Conservation (phyloP, 805 yeast species). For the Starmerella khaoyaiensis region DNA sequence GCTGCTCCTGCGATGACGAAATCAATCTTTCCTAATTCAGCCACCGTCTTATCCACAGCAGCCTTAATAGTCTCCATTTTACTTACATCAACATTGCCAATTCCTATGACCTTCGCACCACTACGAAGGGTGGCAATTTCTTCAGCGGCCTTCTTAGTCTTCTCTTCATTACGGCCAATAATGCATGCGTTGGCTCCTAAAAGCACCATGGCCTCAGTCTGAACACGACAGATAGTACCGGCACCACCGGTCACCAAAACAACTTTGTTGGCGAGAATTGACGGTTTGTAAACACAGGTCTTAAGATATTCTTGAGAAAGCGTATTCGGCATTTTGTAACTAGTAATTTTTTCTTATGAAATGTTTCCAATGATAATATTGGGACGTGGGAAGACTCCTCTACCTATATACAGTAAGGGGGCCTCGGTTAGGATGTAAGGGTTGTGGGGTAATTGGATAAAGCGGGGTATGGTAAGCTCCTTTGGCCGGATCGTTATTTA, state of each 20-base stretch:
- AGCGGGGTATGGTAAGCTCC: too few relatives aligned
- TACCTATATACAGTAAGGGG: too few relatives aligned
- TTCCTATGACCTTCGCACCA: slow-evolving; percentile 56
- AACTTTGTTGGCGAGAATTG: slow-evolving; percentile 68
- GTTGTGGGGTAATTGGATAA: too few relatives aligned
- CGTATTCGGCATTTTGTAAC: slow-evolving; percentile 27
- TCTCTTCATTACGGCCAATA: slow-evolving; percentile 59
- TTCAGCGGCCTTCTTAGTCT: slow-evolving; percentile 52
- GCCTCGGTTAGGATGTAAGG: too few relatives aligned
- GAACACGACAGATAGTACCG: slow-evolving; percentile 88
- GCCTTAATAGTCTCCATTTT: slow-evolving; percentile 41
- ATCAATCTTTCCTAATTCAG: slow-evolving; percentile 64
- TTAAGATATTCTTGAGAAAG: slow-evolving; percentile 20
- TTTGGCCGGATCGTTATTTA: too few relatives aligned
- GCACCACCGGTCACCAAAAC: slow-evolving; percentile 93
- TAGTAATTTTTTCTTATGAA: too few relatives aligned
- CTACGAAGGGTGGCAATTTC: slow-evolving; percentile 47
- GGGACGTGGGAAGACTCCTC: too few relatives aligned
- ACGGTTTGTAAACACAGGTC: slow-evolving; percentile 35
- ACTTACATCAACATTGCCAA: slow-evolving; percentile 70
- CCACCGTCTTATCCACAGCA: slow-evolving; percentile 57
- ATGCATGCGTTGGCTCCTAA: slow-evolving; percentile 83
- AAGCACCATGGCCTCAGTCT: slow-evolving; percentile 67
- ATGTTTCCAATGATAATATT: too few relatives aligned
- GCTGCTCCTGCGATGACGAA: slow-evolving; percentile 92